Evolutionary conservation across 257 asterid genomes (phyloP).

Genomic region (Striga asiatica): DNA sequence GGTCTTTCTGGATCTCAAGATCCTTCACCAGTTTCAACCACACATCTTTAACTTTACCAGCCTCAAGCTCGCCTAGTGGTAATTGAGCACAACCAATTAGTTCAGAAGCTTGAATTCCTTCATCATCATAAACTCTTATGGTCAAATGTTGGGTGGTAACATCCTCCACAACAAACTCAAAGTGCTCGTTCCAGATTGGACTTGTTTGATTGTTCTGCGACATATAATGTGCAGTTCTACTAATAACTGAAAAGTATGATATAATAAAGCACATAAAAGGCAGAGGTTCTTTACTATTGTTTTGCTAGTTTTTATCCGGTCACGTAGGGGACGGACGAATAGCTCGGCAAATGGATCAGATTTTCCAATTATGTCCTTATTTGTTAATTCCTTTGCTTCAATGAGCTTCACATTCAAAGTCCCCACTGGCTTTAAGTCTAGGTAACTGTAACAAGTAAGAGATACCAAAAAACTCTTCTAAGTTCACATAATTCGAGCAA

Average conservation of each 20-base stretch:
- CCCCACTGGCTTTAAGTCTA: slow-evolving; percentile 79
- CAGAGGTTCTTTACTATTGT: slow-evolving; percentile 40
- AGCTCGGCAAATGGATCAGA: slow-evolving; percentile 79
- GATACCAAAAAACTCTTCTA: too few relatives aligned
- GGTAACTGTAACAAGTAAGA: too few relatives aligned
- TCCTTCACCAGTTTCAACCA: slow-evolving; percentile 87
- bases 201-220: slow-evolving; percentile 52
- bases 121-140: slow-evolving; percentile 61
- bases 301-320: slow-evolving; percentile 54
- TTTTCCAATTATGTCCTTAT: slow-evolving; percentile 79
- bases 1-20: slow-evolving; percentile 61
- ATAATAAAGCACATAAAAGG: not conserved
- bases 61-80: slow-evolving; percentile 44
- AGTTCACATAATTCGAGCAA: too few relatives aligned
- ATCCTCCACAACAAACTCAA: slow-evolving; percentile 80
- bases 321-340: slow-evolving; percentile 74
- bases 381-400: slow-evolving; percentile 72
- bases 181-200: slow-evolving; percentile 95
- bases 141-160: slow-evolving; percentile 76
- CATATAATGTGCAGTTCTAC: not conserved
- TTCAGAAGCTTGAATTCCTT: slow-evolving; percentile 81
- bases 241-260: not conserved
- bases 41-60: slow-evolving; percentile 81
- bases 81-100: slow-evolving; percentile 70
- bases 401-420: slow-evolving; percentile 86